Conservation (phyloP, 257 asterid genomes). For the Cynanchum wilfordii region DNA sequence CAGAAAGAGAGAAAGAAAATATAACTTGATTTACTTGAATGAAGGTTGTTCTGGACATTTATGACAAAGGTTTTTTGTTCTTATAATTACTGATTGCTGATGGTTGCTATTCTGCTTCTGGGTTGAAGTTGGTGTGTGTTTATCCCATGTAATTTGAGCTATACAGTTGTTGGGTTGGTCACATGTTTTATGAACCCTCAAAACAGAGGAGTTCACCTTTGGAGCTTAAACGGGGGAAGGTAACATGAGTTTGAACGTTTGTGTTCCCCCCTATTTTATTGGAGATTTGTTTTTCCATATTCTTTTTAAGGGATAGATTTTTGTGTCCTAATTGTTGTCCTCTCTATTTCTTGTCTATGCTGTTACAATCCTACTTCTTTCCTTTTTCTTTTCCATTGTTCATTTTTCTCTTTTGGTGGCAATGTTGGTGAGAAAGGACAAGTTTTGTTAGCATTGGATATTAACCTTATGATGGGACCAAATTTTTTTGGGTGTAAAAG, state of each 20-base stretch:
- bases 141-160: background rate
- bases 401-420: background rate
- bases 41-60: background rate
- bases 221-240: background rate
- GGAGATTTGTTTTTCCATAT: background rate
- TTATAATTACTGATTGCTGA: background rate
- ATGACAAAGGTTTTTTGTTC: background rate
- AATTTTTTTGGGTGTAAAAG: background rate
- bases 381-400: too few relatives aligned
- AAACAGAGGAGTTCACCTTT: background rate
- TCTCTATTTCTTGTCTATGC: background rate
- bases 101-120: too few relatives aligned
- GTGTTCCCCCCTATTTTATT: too few relatives aligned
- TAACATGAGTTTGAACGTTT: background rate
- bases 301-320: background rate
- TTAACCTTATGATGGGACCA: background rate
- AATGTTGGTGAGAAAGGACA: background rate
- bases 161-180: background rate
- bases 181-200: background rate
- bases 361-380: background rate
- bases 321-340: background rate
- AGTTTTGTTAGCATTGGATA: background rate
- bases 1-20: background rate
- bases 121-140: too few relatives aligned
- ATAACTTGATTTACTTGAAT: background rate